Conservation (phyloP, 306 rosid species). For the Carpinus fangiana region DNA sequence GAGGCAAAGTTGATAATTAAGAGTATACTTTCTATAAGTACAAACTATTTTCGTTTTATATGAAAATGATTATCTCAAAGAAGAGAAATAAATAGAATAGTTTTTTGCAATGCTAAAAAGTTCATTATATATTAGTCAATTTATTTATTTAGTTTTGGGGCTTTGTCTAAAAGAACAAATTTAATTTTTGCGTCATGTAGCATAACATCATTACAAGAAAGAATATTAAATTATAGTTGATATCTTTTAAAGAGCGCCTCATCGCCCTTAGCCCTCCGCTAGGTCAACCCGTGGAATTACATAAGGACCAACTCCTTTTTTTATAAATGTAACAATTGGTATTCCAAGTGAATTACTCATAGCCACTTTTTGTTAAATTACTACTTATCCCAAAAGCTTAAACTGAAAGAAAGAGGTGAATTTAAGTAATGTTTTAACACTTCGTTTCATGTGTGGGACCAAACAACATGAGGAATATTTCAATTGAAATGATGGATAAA, state of each 20-base stretch:
- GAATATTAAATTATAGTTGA: not conserved
- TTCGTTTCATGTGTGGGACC: too few relatives aligned
- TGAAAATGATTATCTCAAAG: not conserved
- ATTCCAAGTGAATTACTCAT: conserved; percentile 11
- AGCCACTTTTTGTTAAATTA: not conserved
- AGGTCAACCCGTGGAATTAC: not conserved
- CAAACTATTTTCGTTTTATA: not conserved
- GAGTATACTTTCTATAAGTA: not conserved
- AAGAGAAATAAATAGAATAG: not conserved
- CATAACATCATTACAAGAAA: not conserved
- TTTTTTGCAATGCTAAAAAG: not conserved
- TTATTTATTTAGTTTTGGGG: not conserved
- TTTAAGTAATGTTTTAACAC: too few relatives aligned
- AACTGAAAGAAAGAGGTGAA: too few relatives aligned
- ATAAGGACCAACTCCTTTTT: not conserved
- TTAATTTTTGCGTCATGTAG: not conserved
- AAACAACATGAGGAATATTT: too few relatives aligned
- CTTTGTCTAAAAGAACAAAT: not conserved
- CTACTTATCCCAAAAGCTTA: too few relatives aligned
- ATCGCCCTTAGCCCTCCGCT: not conserved
- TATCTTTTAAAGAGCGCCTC: not conserved
- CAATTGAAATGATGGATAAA: too few relatives aligned
- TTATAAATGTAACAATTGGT: conserved; percentile 5
- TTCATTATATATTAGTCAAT: not conserved
- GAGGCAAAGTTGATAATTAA: not conserved